phyloP scores from a whole-genome alignment of 2,329 filamentous ascomycete species.

The Septoria linicola region DNA sequence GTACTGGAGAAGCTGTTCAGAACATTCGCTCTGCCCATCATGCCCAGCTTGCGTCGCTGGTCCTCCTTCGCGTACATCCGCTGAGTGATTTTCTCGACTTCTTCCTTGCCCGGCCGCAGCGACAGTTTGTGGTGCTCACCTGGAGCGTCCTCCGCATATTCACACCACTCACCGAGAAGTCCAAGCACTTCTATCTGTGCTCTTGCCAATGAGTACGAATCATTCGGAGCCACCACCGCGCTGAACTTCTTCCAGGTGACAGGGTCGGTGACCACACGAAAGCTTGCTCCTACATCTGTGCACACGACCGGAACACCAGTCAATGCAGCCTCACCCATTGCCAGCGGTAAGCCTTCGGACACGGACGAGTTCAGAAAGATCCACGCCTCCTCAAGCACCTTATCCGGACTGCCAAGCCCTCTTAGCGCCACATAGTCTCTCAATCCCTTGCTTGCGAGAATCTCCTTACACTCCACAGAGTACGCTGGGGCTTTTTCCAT shows the following conservation, averaged over 20 bases:
- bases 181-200: slow-evolving; percentile 63
- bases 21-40: slow-evolving; percentile 59
- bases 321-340: slow-evolving; percentile 48
- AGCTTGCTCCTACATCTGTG: slow-evolving; percentile 57
- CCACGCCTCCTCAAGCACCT: slow-evolving; percentile 57
- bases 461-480: slow-evolving; percentile 53
- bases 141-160: slow-evolving; percentile 54
- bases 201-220: slow-evolving; percentile 58
- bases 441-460: slow-evolving; percentile 52
- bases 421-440: slow-evolving; percentile 47
- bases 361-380: slow-evolving; percentile 47
- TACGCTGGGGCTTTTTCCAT: slow-evolving; percentile 59
- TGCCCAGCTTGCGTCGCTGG: slow-evolving; percentile 57
- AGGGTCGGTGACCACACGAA: slow-evolving; percentile 57
- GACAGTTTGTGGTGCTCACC: slow-evolving; percentile 46
- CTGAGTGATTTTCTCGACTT: slow-evolving; percentile 55
- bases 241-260: slow-evolving; percentile 53
- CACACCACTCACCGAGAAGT: slow-evolving; percentile 61
- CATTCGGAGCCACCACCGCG: slow-evolving; percentile 64
- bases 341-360: slow-evolving; percentile 48
- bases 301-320: slow-evolving; percentile 45
- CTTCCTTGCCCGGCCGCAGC: slow-evolving; percentile 50
- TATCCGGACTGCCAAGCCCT: slow-evolving; percentile 54
- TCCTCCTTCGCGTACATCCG: slow-evolving; percentile 62
- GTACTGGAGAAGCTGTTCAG: slow-evolving; percentile 60